These are phyloP conservation scores for Cercophora samala DNA, from an alignment of 495 filamentous ascomycete genomes.

Conservation along the genomic window DNA sequence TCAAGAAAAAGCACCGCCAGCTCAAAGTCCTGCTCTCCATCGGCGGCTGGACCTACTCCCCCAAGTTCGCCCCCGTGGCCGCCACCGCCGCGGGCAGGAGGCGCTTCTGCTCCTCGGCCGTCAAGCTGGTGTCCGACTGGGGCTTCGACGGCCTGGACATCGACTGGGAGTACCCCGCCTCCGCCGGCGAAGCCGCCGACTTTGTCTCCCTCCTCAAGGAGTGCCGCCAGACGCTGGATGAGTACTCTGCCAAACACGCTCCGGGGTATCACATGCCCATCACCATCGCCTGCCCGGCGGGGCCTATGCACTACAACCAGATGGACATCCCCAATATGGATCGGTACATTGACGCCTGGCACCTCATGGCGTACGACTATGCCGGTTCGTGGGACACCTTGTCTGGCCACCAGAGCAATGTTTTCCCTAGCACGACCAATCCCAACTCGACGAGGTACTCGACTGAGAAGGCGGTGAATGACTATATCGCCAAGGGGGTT, in stretches of 20 bases:
- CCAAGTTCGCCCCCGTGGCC: conserved; percentile 69
- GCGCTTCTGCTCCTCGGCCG: conserved; percentile 62
- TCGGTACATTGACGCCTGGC: conserved; percentile 75
- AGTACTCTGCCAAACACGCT: conserved; percentile 51
- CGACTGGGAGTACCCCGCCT: conserved; percentile 62
- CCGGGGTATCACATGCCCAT: conserved; percentile 62
- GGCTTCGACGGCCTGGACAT: conserved; percentile 58
- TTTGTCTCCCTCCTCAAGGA: conserved; percentile 67
- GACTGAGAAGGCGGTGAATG: conserved; percentile 60
- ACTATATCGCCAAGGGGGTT: conserved; percentile 66
- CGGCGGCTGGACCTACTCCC: conserved; percentile 85
- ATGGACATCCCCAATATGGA: conserved; percentile 69
- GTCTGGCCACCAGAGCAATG: conserved; percentile 73
- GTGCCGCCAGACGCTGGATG: conserved; percentile 62
- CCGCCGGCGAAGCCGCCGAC: conserved; percentile 59
- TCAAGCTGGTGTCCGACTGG: conserved; percentile 64
- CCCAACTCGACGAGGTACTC: conserved; percentile 62
- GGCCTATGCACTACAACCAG: conserved; percentile 63
- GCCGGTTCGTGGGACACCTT: conserved; percentile 65
- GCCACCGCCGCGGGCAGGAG: conserved; percentile 53
- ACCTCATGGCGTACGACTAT: conserved; percentile 80
- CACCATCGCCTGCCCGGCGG: conserved; percentile 65
- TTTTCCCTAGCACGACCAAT: conserved; percentile 54
- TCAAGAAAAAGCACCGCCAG: conserved; percentile 78
- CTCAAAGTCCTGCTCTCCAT: conserved; percentile 82